These are phyloP conservation scores for Mycena olivaceomarginata DNA, from an alignment of 768 basidiomycete species.

Conservation along the genomic window DNA sequence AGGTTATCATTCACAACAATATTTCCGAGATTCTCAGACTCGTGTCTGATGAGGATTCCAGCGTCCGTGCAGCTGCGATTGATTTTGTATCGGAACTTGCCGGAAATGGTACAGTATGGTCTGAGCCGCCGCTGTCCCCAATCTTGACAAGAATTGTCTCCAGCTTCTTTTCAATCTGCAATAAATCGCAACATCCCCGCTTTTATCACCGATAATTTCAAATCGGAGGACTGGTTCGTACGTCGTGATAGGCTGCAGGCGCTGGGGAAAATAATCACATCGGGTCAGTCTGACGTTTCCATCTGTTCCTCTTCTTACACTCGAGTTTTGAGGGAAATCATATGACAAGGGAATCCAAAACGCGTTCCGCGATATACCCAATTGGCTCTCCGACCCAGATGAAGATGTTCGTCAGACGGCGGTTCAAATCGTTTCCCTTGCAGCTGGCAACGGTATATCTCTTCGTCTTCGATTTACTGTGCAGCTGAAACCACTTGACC, in stretches of 20 bases:
- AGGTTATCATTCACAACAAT: neutral
- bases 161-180: neutral
- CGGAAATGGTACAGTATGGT: neutral
- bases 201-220: neutral
- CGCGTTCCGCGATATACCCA: neutral
- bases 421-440: neutral
- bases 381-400: neutral
- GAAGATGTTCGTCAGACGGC: neutral
- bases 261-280: neutral
- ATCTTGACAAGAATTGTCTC: neutral
- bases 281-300: neutral
- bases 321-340: neutral
- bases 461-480: neutral
- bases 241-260: neutral
- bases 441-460: neutral
- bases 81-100: conserved; percentile 10
- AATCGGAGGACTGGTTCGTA: neutral
- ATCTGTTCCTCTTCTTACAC: neutral
- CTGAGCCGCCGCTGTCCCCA: neutral
- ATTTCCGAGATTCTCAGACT: conserved; percentile 1
- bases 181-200: conserved; percentile 3
- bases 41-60: neutral
- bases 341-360: neutral
- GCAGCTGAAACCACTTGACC: neutral
- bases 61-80: neutral